Evolutionary conservation across 331 rosid genomes (phyloP).

Genomic region (Malus hybrid): DNA sequence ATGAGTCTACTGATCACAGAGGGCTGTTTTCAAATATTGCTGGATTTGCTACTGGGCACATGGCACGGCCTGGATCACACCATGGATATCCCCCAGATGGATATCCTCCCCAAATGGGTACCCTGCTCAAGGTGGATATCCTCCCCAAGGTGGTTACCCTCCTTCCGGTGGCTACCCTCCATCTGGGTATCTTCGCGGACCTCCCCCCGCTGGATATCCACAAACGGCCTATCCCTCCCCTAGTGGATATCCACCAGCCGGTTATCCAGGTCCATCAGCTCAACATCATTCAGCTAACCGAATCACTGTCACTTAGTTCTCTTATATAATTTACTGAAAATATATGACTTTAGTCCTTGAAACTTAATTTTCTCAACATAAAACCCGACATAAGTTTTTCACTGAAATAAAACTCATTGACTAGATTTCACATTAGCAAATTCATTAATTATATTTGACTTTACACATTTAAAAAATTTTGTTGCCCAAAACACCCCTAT

Average conservation of each 20-base stretch:
- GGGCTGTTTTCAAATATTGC: constrained; percentile 45
- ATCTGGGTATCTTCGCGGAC: constrained; percentile 22
- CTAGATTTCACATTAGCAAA: too few species aligned
- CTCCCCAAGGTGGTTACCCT: constrained; percentile 33
- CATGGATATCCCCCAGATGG: constrained; percentile 6
- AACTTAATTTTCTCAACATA: too few species aligned
- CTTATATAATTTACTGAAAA: background rate
- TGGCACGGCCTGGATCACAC: constrained; percentile 4
- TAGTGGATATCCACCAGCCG: constrained; percentile 29
- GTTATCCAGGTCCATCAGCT: constrained; percentile 32
- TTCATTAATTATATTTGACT: too few species aligned
- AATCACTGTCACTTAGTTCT: background rate
- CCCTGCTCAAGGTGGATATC: too few species aligned
- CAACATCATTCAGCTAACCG: constrained; percentile 25
- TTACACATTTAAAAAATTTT: too few species aligned
- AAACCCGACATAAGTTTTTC: too few species aligned
- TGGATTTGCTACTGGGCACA: constrained; percentile 35
- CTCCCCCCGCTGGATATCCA: constrained; percentile 35
- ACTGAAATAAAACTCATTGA: too few species aligned
- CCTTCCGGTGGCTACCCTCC: constrained; percentile 24
- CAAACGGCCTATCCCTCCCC: constrained; percentile 9
- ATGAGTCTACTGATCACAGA: constrained; percentile 33
- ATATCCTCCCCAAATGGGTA: constrained; percentile 30
- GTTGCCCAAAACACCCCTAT: too few species aligned
- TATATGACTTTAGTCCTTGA: too few species aligned